Percentiles rank a stretch among this genome's conserved stretches.
These are phyloP conservation scores for Anthoceros angustus DNA, from an alignment of 225 moss, liverwort and hornwort species.

Conservation along the genomic window DNA sequence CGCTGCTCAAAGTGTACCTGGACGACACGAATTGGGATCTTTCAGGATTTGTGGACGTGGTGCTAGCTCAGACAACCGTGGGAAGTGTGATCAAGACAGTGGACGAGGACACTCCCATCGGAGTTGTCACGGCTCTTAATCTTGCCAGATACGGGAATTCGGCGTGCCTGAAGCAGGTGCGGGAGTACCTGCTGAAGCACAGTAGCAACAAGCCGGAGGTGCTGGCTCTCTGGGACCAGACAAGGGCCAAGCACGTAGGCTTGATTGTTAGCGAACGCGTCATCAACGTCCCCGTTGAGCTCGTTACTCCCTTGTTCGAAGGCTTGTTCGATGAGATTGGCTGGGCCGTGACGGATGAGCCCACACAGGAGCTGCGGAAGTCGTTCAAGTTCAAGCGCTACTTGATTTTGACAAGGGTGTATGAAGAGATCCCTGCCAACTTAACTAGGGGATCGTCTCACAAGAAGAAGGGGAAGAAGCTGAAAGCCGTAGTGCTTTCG, in stretches of 20 bases:
- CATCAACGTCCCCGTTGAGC: slow-evolving; percentile 61
- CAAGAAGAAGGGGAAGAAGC: slow-evolving; percentile 24
- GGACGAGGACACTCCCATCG: slow-evolving; percentile 72
- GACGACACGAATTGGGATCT: slow-evolving; percentile 70
- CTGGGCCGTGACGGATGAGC: slow-evolving; percentile 97
- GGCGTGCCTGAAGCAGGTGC: slow-evolving; percentile 51
- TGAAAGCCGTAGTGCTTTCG: not conserved
- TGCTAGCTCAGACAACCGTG: slow-evolving; percentile 68
- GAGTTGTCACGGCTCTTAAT: slow-evolving; percentile 67
- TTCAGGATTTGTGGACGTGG: slow-evolving; percentile 57
- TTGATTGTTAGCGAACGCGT: slow-evolving; percentile 82
- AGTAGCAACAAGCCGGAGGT: slow-evolving; percentile 33
- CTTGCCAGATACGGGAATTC: slow-evolving; percentile 66
- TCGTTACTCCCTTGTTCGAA: slow-evolving; percentile 66
- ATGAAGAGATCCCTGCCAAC: slow-evolving; percentile 39
- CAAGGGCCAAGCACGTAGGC: slow-evolving; percentile 41
- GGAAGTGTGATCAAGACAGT: slow-evolving; percentile 73
- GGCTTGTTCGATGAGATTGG: slow-evolving; percentile 77
- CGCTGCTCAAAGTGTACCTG: slow-evolving; percentile 55
- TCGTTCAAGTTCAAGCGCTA: slow-evolving; percentile 66
- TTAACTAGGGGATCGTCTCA: slow-evolving; percentile 14
- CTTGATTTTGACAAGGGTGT: slow-evolving; percentile 59
- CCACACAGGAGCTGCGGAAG: slow-evolving; percentile 48
- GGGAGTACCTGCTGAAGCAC: slow-evolving; percentile 38
- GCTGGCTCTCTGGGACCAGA: slow-evolving; percentile 50